phyloP scores from a whole-genome alignment of 345 rosid genomes.

The Crucihimalaya himalaica region DNA sequence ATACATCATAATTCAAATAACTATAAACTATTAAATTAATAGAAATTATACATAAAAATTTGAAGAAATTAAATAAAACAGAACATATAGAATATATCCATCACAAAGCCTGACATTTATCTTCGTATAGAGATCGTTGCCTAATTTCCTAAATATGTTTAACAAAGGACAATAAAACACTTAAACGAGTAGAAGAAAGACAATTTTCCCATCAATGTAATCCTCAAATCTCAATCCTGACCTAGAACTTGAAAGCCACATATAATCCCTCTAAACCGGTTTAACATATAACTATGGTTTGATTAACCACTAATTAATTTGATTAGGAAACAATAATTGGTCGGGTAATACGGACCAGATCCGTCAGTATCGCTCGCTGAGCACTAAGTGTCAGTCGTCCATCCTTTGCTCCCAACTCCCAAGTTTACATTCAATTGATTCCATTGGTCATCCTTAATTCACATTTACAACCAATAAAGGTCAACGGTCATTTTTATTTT shows the following conservation, averaged over 20 bases:
- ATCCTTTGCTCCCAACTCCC: conserved; percentile 40
- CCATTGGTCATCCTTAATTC: not conserved
- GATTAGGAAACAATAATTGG: conserved; percentile 8
- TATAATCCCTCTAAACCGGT: conserved; percentile 9
- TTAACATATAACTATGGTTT: not conserved
- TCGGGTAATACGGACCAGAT: conserved; percentile 33
- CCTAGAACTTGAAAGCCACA: not conserved
- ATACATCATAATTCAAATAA: no score
- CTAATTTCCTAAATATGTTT: no score
- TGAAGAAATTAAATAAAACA: no score
- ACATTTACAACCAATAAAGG: conserved; percentile 9
- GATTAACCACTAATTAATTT: no score
- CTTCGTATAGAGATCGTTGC: no score
- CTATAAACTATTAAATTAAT: no score
- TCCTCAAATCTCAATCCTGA: not conserved
- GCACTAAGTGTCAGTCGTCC: conserved; percentile 8
- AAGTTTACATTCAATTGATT: conserved; percentile 23
- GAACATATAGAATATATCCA: no score
- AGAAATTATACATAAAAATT: no score
- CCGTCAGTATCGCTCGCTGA: conserved; percentile 29
- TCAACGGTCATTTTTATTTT: not conserved
- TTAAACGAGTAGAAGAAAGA: no score
- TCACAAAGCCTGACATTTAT: no score
- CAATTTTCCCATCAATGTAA: no score
- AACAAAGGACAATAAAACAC: no score